phyloP scores from a whole-genome alignment of 306 rosid species.

The Cucurbita argyrosperma region DNA sequence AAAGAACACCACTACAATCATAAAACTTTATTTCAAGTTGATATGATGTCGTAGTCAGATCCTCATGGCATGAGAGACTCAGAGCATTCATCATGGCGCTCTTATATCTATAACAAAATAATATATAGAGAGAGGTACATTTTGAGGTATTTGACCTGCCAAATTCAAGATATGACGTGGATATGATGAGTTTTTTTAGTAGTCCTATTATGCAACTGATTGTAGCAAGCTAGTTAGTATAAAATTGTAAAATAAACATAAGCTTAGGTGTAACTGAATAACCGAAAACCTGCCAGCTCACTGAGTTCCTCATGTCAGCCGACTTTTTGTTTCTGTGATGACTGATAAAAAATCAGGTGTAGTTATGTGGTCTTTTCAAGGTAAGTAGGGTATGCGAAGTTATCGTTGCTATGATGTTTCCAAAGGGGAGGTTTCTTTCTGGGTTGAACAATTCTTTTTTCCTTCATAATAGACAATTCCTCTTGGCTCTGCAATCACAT shows the following conservation, averaged over 20 bases:
- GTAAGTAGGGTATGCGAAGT: background rate
- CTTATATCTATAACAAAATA: background rate
- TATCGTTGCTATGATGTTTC: background rate
- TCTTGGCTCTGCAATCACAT: background rate
- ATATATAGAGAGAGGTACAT: background rate
- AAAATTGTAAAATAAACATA: background rate
- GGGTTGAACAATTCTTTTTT: background rate
- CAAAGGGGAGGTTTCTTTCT: background rate
- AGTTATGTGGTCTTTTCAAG: too few species aligned
- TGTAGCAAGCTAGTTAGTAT: background rate
- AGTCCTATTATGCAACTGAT: background rate
- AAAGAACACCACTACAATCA: background rate
- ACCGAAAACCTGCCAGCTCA: background rate
- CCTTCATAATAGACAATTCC: background rate
- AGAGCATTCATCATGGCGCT: background rate
- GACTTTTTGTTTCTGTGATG: background rate
- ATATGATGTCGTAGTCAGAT: background rate
- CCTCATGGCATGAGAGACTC: background rate
- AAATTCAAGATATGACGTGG: background rate
- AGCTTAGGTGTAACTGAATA: background rate
- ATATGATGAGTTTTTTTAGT: background rate
- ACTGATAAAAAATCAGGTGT: background rate
- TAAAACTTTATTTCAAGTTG: background rate
- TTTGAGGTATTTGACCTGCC: background rate
- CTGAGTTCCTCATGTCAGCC: background rate